These are phyloP conservation scores for Syzygium jambos DNA, from an alignment of 345 rosid species.

Conservation along the genomic window DNA sequence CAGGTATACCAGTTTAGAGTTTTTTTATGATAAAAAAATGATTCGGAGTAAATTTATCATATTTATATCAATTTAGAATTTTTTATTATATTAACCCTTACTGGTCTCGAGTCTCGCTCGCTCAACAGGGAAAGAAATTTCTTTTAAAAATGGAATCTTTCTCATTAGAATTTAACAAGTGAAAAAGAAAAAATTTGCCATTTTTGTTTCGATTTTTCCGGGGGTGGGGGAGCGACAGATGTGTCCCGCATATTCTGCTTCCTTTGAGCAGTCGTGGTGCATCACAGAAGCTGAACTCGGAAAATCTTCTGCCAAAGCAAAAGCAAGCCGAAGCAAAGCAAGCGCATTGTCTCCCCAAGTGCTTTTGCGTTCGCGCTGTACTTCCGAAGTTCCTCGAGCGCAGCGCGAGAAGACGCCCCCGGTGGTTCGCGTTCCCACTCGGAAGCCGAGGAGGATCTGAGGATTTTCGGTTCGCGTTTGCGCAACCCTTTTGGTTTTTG, in stretches of 20 bases:
- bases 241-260: background rate
- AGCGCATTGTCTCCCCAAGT: background rate
- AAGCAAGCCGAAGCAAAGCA: background rate
- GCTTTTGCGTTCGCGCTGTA: background rate
- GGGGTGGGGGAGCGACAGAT: background rate
- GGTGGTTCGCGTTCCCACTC: background rate
- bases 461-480: background rate
- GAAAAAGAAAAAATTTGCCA: background rate
- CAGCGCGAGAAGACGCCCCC: background rate
- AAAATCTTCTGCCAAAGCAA: background rate
- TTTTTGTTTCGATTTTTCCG: background rate
- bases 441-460: background rate
- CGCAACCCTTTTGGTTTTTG: background rate
- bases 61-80: too few species aligned
- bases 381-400: background rate
- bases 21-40: too few species aligned
- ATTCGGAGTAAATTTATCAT: too few species aligned
- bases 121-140: background rate
- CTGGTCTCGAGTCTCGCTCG: background rate
- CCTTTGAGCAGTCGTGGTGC: background rate
- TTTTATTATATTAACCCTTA: too few species aligned
- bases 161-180: background rate
- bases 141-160: background rate
- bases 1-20: too few species aligned
- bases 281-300: background rate